Evolutionary conservation across 1,284 basidiomycete genomes (phyloP).

Genomic region (Takashimella koratensis): DNA sequence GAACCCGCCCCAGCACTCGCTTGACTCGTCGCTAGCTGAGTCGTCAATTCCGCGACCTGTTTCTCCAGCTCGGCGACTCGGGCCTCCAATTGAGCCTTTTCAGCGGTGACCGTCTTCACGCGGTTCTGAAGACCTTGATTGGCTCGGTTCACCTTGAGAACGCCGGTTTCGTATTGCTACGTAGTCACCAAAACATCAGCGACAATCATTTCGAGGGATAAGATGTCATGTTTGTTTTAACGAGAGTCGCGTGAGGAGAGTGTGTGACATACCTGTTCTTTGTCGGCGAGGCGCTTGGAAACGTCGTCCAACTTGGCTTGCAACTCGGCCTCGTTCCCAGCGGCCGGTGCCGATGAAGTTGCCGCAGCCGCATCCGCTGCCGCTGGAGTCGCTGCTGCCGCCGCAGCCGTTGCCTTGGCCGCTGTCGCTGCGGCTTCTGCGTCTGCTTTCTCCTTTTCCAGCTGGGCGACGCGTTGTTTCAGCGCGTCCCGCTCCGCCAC

Average conservation of each 20-base stretch:
- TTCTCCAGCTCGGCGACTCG: constrained; percentile 22
- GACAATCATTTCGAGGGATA: too few species aligned
- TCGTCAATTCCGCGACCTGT: constrained; percentile 27
- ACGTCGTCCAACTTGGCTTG: constrained; percentile 18
- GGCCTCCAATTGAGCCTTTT: constrained; percentile 16
- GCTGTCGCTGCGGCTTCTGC: constrained; percentile 25
- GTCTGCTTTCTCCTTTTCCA: constrained; percentile 27
- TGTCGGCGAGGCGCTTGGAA: constrained; percentile 17
- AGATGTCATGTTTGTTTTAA: too few species aligned
- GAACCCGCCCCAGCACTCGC: not conserved
- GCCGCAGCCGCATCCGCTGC: constrained; percentile 1
- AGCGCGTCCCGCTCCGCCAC: constrained; percentile 32
- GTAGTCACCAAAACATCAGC: not conserved
- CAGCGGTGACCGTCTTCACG: constrained; percentile 13
- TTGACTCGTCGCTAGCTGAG: constrained; percentile 12
- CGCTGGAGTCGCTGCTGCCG: constrained; percentile 5
- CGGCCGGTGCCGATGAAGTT: not conserved
- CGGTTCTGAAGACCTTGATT: constrained; percentile 21
- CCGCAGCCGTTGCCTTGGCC: constrained; percentile 1
- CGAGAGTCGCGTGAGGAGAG: too few species aligned
- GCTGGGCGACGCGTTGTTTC: constrained; percentile 28
- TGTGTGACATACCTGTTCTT: constrained; percentile 19
- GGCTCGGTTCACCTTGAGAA: constrained; percentile 36
- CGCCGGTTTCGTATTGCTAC: constrained; percentile 31
- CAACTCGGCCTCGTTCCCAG: constrained; percentile 10